Conservation (phyloP, 352 stramenopile species). For the Globisporangium radiosum region DNA sequence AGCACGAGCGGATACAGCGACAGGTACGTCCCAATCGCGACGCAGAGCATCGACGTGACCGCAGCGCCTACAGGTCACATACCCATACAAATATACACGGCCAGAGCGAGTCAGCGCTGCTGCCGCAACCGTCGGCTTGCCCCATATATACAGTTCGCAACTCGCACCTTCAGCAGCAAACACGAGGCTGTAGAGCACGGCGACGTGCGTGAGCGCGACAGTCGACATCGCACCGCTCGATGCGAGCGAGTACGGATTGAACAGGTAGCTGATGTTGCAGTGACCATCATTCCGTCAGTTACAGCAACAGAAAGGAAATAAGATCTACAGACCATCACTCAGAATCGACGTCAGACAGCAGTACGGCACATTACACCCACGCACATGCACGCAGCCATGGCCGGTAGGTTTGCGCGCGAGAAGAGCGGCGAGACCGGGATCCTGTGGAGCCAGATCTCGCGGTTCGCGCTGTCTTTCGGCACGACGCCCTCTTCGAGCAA, state of each 20-base stretch:
- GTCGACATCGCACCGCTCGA: conserved; percentile 70
- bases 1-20: conserved; percentile 70
- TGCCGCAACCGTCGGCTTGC: neutral
- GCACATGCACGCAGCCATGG: conserved; percentile 48
- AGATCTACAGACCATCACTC: no score
- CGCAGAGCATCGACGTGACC: conserved; percentile 34
- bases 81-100: no score
- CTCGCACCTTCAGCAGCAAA: conserved; percentile 53
- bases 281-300: no score
- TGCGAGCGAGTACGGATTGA: conserved; percentile 74
- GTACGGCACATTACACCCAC: neutral
- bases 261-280: conserved; percentile 31
- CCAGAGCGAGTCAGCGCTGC: no score
- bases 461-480: conserved; percentile 20
- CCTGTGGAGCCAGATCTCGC: conserved; percentile 65
- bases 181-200: conserved; percentile 59
- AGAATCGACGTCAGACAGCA: neutral
- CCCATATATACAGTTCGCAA: neutral
- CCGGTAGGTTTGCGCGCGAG: conserved; percentile 29
- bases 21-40: conserved; percentile 60
- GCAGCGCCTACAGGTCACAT: conserved; percentile 26
- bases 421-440: conserved; percentile 73
- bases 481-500: conserved; percentile 39
- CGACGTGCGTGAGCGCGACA: conserved; percentile 54
- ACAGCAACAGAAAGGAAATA: no score